Conservation (phyloP, 1,284 basidiomycete genomes). For the Melanopsichium pennsylvanicum region DNA sequence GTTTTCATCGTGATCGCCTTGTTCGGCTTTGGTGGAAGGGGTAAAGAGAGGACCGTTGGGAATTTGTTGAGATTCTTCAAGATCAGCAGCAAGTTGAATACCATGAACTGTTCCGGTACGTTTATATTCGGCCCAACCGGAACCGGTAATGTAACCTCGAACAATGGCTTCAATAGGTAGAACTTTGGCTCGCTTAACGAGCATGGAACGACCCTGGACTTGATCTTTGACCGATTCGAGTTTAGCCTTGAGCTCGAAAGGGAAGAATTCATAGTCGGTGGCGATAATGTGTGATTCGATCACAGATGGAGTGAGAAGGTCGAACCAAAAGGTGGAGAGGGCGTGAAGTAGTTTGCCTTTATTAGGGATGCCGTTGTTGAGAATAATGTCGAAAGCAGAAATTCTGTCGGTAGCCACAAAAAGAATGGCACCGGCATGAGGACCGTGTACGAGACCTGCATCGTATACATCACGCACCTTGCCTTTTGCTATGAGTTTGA, state of each 20-base stretch:
- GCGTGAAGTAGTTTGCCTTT: slow-evolving; percentile 90
- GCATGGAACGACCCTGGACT: slow-evolving; percentile 86
- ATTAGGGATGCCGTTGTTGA: slow-evolving; percentile 78
- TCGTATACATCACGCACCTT: slow-evolving; percentile 66
- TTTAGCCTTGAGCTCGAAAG: slow-evolving; percentile 39
- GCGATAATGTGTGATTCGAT: slow-evolving; percentile 62
- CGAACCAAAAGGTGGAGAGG: slow-evolving; percentile 95
- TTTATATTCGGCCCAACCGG: slow-evolving; percentile 94
- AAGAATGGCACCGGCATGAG: slow-evolving; percentile 68
- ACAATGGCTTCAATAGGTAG: slow-evolving; percentile 97
- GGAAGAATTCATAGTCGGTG: slow-evolving; percentile 51
- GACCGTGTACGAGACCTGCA: slow-evolving; percentile 44
- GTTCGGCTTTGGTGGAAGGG: slow-evolving; percentile 95
- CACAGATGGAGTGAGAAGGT: slow-evolving; percentile 70
- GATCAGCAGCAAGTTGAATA: slow-evolving; percentile 76
- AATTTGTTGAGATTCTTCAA: slow-evolving; percentile 80
- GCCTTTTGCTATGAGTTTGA: slow-evolving; percentile 61
- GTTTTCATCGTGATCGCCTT: slow-evolving; percentile 95
- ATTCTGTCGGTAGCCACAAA: slow-evolving; percentile 97
- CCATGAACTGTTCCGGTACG: slow-evolving; percentile 87
- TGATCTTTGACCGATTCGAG: slow-evolving; percentile 65
- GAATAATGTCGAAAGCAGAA: slow-evolving; percentile 89
- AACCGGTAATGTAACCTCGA: slow-evolving; percentile 94
- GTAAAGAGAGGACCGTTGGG: slow-evolving; percentile 80
- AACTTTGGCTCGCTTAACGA: slow-evolving; percentile 87